These are phyloP conservation scores for Verticillium longisporum DNA, from an alignment of 2,329 filamentous ascomycete species.

Conservation along the genomic window DNA sequence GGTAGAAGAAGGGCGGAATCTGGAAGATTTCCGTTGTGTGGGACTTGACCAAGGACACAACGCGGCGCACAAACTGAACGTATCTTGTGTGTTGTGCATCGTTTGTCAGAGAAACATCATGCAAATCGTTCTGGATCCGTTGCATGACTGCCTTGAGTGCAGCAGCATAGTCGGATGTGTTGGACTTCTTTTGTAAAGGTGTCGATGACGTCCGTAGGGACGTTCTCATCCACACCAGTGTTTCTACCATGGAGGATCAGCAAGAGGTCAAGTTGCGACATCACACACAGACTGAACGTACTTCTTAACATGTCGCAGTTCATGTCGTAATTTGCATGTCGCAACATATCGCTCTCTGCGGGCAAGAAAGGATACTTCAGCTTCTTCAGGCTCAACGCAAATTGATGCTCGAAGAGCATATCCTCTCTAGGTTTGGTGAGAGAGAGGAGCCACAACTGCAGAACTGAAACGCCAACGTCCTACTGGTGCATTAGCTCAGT, in stretches of 20 bases:
- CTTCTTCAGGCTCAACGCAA: conserved; percentile 38
- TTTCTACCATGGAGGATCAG: conserved; percentile 14
- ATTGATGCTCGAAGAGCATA: conserved; percentile 40
- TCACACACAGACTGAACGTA: conserved; percentile 13
- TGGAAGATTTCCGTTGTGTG: conserved; percentile 46
- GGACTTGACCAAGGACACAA: conserved; percentile 47
- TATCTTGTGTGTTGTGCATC: conserved; percentile 35
- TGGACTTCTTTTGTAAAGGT: conserved; percentile 19
- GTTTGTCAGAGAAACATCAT: conserved; percentile 21
- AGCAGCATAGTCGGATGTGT: conserved; percentile 33
- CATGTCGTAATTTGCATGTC: conserved; percentile 37
- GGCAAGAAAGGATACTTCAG: conserved; percentile 36
- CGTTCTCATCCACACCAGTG: conserved; percentile 43
- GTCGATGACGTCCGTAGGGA: conserved; percentile 23
- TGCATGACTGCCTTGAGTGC: conserved; percentile 42
- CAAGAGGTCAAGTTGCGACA: not conserved
- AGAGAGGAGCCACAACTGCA: conserved; percentile 46
- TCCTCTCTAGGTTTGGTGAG: conserved; percentile 42
- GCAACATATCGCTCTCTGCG: conserved; percentile 25
- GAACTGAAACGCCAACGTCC: conserved; percentile 35
- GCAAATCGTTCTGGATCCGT: conserved; percentile 45
- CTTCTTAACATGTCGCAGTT: conserved; percentile 44
- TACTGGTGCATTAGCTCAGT: conserved; percentile 9
- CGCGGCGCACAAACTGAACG: conserved; percentile 42
- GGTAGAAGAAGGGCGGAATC: conserved; percentile 49